These are phyloP conservation scores for Kodamaea sp. DNA, from an alignment of 1,139 yeast species.

Conservation along the genomic window DNA sequence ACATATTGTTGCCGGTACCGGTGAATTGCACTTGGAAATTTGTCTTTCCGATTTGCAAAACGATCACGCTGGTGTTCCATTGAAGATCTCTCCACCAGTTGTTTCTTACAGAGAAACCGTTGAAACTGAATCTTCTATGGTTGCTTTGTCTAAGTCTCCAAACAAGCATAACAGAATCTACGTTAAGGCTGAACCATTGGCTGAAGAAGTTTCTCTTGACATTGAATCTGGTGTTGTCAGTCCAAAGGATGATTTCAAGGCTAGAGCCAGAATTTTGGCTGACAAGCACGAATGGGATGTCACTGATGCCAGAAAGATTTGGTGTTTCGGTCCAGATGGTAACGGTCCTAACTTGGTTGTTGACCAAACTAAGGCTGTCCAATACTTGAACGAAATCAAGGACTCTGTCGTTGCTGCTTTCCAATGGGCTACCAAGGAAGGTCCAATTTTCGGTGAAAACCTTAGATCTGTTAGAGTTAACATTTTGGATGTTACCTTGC, in stretches of 20 bases:
- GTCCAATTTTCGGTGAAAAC: conserved; percentile 97
- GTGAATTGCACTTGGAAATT: conserved; percentile 99
- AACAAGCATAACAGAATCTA: conserved; percentile 99
- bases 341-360: conserved; percentile 98
- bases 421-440: conserved; percentile 99
- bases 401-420: conserved; percentile 99
- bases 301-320: conserved; percentile 99
- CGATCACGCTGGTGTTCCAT: conserved; percentile 99
- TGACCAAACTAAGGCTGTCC: conserved; percentile 99
- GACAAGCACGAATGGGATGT: conserved; percentile 99
- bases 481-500: conserved; percentile 98
- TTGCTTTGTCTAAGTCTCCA: conserved; percentile 98
- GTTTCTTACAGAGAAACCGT: conserved; percentile 99
- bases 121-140: conserved; percentile 87
- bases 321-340: conserved; percentile 99
- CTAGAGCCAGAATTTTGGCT: conserved; percentile 98
- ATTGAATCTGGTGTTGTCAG: conserved; percentile 89
- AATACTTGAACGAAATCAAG: conserved; percentile 98
- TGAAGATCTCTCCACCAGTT: conserved; percentile 96
- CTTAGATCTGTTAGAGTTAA: conserved; percentile 95
- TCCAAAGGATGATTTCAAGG: conserved; percentile 98
- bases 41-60: conserved; percentile 94
- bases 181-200: conserved; percentile 94
- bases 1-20: conserved; percentile 99
- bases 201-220: conserved; percentile 89